Base-by-base conservation (phyloP, 305 asterid species). In the Plantago lanceolata region DNA sequence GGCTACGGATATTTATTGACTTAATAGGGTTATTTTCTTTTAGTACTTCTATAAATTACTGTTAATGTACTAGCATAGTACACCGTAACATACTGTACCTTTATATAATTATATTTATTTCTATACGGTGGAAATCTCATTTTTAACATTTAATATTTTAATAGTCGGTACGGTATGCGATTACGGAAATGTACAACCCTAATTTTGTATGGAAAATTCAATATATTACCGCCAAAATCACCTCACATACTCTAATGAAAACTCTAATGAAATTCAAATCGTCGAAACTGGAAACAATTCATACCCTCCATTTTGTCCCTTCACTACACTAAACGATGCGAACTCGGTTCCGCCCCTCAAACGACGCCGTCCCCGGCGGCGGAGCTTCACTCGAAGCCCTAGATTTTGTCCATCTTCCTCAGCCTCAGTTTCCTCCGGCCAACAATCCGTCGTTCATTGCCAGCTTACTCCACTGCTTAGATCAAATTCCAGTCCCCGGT, bases 311-410 rank as follows among this genome's bases (percentile, higher is more conserved):
- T 33, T 33, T 33, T 11, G 40, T 33, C 69, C 29, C 57, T 26
- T 19, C 19, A 37, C 59, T 51, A 73, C 40, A 62, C 59, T 56
- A 64, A 64, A 63, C 79, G 20, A 93, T 89, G 99, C 95, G 95
- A 75, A 87, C 95, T 77, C 96, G 99, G 48, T 93, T 89, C 84
- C 77, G 84, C 65, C 67, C 81, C 72, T 68, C 79, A 47, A 81
- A 76, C 40, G 63, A 60, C 63, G 70, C 76, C 57, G 62, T 61
- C 16, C 28, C 28, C 28, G 3, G 28, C 28, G 28, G 28, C 28
- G 72, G 61, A 2, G 70, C 53, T 48, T 72, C 76, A 8, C 16
- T 60, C 73, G 82, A 68, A 73, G 51, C 82, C 76, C 72, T 76
- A 65, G 94, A 79, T 48, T 84, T 84, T 87, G 69, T 81, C 74